Base-by-base conservation (phyloP, 306 rosid species). In the Begonia fuchsioides region DNA sequence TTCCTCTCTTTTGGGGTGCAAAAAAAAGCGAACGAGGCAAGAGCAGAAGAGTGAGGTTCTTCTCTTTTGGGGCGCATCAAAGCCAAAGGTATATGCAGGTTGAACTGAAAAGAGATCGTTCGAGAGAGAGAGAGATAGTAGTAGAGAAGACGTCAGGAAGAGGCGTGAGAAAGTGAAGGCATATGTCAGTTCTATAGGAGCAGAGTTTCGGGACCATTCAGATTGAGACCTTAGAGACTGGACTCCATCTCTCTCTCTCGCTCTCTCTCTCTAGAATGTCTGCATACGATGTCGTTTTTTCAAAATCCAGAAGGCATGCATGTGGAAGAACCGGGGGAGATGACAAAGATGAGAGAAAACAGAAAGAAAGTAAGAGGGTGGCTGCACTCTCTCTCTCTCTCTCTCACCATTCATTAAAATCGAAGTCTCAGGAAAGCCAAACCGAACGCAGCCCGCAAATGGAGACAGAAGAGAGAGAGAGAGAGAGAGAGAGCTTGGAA, bases 161-260 rank as follows among this genome's bases (percentile, higher is more conserved):
- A 41, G 44, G 44, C 44, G 44, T 41, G 44, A 41, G 44, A 41
- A 41, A 41, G 44, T 41, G 44, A 41, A 41, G 44, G 44, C 44
- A 41, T 41, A 41, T 10, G 44, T 41, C 44, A 41, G 44, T 41
- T 11, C 3, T 6, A 10, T 41, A 41, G 13, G 44, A 41, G 44
- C 44, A 41, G 44, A 41, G 44, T 41, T 41, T 41, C 11, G 44
- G 44, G 44, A 41, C 44, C 44, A 13, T 41, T 41, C 44, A 41
- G 44, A 41, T 41, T 41, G 44, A 10, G 44, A 41, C 44, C 44
- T 41, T 41, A 1, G 44, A 41, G 44, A 10, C 44, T 13, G 13
- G 13, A 41, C 6, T 26, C 32, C 4, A 26, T 7, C 32, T 26
- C 32, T 26, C 32, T 26, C 32, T 26, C 2, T 26, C 26, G 2